These are phyloP conservation scores for Oxalis stricta DNA, from an alignment of 441 rosid genomes.

Conservation along the genomic window DNA sequence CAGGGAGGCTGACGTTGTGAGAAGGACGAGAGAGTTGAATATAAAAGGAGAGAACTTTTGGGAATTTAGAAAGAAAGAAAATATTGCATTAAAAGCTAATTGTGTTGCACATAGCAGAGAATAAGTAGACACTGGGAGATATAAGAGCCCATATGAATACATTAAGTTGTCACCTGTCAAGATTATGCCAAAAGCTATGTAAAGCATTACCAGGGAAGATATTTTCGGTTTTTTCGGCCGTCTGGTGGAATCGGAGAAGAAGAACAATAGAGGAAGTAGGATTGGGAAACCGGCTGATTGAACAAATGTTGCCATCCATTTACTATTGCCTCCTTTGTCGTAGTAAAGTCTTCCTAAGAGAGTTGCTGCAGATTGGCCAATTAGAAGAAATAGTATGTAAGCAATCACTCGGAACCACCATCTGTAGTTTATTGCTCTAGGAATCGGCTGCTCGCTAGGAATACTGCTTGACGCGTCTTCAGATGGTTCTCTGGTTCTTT, in stretches of 20 bases:
- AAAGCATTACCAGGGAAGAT: constrained; percentile 16
- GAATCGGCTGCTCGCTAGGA: constrained; percentile 4
- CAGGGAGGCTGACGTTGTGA: constrained; percentile 39
- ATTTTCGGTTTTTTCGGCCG: constrained; percentile 10
- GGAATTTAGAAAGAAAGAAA: constrained; percentile 39
- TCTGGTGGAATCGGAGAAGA: constrained; percentile 13
- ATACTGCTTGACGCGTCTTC: constrained; percentile 3
- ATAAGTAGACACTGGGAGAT: constrained; percentile 51
- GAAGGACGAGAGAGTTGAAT: constrained; percentile 37
- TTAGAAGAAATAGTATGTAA: constrained; percentile 23
- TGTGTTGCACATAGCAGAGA: constrained; percentile 44
- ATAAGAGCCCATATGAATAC: constrained; percentile 44
- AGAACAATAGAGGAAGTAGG: constrained; percentile 24
- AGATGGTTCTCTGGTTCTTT: constrained; percentile 4
- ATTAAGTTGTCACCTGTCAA: constrained; percentile 37
- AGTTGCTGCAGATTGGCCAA: constrained; percentile 39
- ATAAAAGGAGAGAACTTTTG: constrained; percentile 40
- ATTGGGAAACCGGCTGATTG: constrained; percentile 52
- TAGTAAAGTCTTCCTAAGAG: constrained; percentile 42
- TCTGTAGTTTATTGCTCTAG: constrained; percentile 14
- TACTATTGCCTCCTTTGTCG: constrained; percentile 51
- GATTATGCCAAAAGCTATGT: constrained; percentile 28
- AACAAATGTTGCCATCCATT: constrained; percentile 56
- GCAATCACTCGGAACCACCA: constrained; percentile 34
- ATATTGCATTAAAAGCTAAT: constrained; percentile 39